Evolutionary conservation across 2,329 filamentous ascomycete genomes (phyloP).

Genomic region (Colletotrichum orbiculare): DNA sequence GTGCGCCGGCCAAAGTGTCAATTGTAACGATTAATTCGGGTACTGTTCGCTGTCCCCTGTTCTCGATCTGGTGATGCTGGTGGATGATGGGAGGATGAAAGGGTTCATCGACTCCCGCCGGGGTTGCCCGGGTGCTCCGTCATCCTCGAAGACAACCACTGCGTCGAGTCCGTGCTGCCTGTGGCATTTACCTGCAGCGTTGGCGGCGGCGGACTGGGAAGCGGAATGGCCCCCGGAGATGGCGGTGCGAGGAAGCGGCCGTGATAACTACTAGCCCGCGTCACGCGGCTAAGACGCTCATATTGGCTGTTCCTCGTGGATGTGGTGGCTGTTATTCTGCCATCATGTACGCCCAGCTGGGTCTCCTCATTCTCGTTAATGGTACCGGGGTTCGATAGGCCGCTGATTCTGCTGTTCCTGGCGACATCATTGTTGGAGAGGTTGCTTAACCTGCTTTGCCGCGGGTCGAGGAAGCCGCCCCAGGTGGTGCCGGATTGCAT

Average conservation of each 20-base stretch:
- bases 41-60: no score
- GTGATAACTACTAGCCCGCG: slow-evolving; percentile 20
- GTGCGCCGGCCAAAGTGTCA: no score
- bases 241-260: slow-evolving; percentile 27
- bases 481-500: neutral
- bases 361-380: neutral
- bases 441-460: slow-evolving; percentile 3
- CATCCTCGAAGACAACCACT: slow-evolving; percentile 29
- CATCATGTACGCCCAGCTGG: neutral
- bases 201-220: slow-evolving; percentile 16
- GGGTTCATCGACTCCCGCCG: neutral
- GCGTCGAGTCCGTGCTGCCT: slow-evolving; percentile 18
- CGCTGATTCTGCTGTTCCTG: neutral
- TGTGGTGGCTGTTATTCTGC: neutral
- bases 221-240: neutral
- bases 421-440: neutral
- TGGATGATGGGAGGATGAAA: neutral
- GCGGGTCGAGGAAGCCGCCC: neutral
- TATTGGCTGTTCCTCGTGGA: slow-evolving; percentile 14
- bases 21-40: no score
- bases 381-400: no score
- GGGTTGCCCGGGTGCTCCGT: slow-evolving; percentile 23
- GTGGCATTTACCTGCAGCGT: slow-evolving; percentile 20
- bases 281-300: slow-evolving; percentile 22
- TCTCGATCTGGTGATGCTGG: no score